phyloP scores from a whole-genome alignment of 805 yeast genomes.

The Komagataella kurtzmanii region DNA sequence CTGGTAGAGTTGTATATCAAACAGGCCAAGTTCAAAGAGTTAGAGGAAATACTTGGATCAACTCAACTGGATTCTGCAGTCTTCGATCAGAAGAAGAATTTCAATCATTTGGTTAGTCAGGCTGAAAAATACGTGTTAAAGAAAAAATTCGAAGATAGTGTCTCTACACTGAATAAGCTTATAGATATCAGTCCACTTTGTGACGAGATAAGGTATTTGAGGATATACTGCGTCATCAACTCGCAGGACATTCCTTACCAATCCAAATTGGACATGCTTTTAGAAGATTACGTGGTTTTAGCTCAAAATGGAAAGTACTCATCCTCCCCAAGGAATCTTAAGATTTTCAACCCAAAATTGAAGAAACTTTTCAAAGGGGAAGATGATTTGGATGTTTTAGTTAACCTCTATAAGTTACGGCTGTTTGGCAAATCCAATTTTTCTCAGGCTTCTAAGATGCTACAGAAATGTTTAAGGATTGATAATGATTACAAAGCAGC shows the following conservation, averaged over 20 bases:
- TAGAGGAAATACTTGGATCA: constrained; percentile 7
- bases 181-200: constrained; percentile 30
- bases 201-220: constrained; percentile 19
- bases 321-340: not conserved
- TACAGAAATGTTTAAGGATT: constrained; percentile 50
- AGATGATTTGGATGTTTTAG: constrained; percentile 10
- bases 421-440: constrained; percentile 12
- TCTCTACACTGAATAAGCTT: constrained; percentile 18
- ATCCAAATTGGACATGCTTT: constrained; percentile 9
- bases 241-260: constrained; percentile 6
- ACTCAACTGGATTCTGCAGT: not conserved
- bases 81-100: constrained; percentile 6
- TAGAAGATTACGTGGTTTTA: constrained; percentile 12
- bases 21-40: constrained; percentile 33
- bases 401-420: constrained; percentile 13
- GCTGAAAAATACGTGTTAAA: constrained; percentile 4
- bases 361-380: constrained; percentile 7
- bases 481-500: constrained; percentile 65
- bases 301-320: constrained; percentile 2
- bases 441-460: constrained; percentile 5
- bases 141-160: constrained; percentile 13
- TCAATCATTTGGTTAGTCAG: constrained; percentile 5
- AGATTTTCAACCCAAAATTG: not conserved
- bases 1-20: constrained; percentile 34
- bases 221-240: constrained; percentile 14